Percentiles rank a stretch among this genome's conserved stretches.
Evolutionary conservation across 2,329 filamentous ascomycete genomes (phyloP).

Genomic region (Talaromyces piceae): DNA sequence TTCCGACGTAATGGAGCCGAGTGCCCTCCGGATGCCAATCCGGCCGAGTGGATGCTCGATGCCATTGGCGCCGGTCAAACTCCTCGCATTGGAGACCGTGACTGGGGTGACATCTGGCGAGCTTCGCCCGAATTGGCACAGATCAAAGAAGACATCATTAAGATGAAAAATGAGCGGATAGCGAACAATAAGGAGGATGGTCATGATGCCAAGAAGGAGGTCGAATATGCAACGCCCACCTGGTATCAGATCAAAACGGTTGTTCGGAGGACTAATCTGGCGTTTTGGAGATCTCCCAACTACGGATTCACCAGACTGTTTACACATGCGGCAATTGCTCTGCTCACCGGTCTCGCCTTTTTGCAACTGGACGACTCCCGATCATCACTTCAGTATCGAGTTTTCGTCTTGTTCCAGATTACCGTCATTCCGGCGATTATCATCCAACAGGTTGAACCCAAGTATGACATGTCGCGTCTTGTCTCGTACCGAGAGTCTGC

Average conservation of each 20-base stretch:
- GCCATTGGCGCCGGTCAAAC: constrained; percentile 69
- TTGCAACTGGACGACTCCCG: constrained; percentile 69
- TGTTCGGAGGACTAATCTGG: constrained; percentile 62
- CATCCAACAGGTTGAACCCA: constrained; percentile 74
- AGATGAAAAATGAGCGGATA: constrained; percentile 57
- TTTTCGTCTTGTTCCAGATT: constrained; percentile 87
- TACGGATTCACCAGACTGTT: constrained; percentile 85
- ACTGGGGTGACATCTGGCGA: constrained; percentile 76
- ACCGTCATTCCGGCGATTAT: constrained; percentile 75
- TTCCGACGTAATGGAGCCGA: constrained; percentile 47
- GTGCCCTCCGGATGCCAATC: constrained; percentile 45
- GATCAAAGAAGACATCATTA: constrained; percentile 58
- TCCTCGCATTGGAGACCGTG: constrained; percentile 62
- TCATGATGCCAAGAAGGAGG: constrained; percentile 46
- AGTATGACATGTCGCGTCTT: constrained; percentile 70
- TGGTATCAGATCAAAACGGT: constrained; percentile 73
- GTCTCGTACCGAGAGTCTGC: constrained; percentile 82
- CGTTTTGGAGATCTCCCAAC: constrained; percentile 80
- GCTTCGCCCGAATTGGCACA: constrained; percentile 63
- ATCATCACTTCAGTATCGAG: constrained; percentile 69
- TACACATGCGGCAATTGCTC: constrained; percentile 70
- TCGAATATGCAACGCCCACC: constrained; percentile 76
- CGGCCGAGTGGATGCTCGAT: constrained; percentile 43
- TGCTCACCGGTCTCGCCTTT: constrained; percentile 73
- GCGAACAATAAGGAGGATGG: constrained; percentile 34